Evolutionary conservation across 768 basidiomycete species (phyloP).

Genomic region (Suillus decipiens): DNA sequence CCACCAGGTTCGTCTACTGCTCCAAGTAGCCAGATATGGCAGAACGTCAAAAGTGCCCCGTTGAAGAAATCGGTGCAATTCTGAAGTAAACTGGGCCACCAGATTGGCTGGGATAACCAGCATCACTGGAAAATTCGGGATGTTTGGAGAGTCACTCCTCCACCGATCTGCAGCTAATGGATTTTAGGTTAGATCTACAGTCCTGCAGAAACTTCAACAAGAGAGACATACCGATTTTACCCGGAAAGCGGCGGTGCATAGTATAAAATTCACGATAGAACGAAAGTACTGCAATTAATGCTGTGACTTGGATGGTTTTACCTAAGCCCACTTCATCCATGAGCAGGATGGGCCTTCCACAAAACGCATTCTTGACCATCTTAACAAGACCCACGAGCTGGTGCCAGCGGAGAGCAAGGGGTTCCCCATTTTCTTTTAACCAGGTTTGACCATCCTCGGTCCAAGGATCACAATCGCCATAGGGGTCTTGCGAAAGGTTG

Average conservation of each 20-base stretch:
- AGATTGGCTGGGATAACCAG: not conserved
- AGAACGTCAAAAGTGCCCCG: not conserved
- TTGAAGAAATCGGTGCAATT: not conserved
- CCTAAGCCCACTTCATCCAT: not conserved
- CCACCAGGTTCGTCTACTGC: not conserved
- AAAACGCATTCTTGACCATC: not conserved
- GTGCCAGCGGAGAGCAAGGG: not conserved
- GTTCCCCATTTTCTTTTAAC: not conserved
- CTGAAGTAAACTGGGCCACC: not conserved
- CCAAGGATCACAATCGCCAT: not conserved
- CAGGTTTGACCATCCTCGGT: not conserved
- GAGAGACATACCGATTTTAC: not conserved
- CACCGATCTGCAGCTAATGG: not conserved
- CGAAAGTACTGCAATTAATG: not conserved
- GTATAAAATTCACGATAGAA: not conserved
- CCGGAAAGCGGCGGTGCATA: not conserved
- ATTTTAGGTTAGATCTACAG: not conserved
- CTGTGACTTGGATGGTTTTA: not conserved
- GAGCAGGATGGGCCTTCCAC: not conserved
- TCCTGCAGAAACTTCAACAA: rapidly evolving
- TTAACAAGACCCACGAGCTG: not conserved
- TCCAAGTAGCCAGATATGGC: not conserved
- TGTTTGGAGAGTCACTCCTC: not conserved
- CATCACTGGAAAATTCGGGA: not conserved
- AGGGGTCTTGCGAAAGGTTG: not conserved